Evolutionary conservation across 257 asterid genomes (phyloP).

Genomic region (Coffea eugenioides): DNA sequence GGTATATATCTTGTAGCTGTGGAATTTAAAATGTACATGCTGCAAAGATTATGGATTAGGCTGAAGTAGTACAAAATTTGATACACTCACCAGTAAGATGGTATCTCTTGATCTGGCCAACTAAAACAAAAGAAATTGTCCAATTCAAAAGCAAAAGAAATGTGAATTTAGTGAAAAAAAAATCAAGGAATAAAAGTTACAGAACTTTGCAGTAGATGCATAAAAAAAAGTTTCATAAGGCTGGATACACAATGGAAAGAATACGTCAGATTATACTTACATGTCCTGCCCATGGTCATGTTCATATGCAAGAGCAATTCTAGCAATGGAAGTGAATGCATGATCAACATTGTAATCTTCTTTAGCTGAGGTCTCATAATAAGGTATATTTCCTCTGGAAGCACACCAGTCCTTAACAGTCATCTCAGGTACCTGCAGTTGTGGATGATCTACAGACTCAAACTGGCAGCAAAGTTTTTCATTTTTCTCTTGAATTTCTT

Average conservation of each 20-base stretch:
- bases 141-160: not conserved
- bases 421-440: conserved; percentile 55
- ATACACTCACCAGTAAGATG: conserved; percentile 52
- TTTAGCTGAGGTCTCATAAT: conserved; percentile 85
- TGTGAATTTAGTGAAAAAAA: not conserved
- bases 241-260: not conserved
- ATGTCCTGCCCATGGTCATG: conserved; percentile 30
- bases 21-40: not conserved
- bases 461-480: not conserved
- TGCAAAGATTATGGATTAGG: not conserved
- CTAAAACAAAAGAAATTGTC: conserved; percentile 28
- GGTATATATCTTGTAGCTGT: not conserved
- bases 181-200: too few species aligned
- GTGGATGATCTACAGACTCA: too few species aligned
- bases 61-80: not conserved
- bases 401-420: conserved; percentile 71
- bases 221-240: not conserved
- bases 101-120: conserved; percentile 67
- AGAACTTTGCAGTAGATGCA: too few species aligned
- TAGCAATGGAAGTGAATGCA: conserved; percentile 59
- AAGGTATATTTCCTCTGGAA: conserved; percentile 70
- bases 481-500: not conserved
- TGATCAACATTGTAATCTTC: conserved; percentile 66
- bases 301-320: conserved; percentile 49
- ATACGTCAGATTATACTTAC: conserved; percentile 14